These are phyloP conservation scores for Pseudomonodictys pantanalensis DNA, from an alignment of 495 filamentous ascomycete genomes.

Conservation along the genomic window DNA sequence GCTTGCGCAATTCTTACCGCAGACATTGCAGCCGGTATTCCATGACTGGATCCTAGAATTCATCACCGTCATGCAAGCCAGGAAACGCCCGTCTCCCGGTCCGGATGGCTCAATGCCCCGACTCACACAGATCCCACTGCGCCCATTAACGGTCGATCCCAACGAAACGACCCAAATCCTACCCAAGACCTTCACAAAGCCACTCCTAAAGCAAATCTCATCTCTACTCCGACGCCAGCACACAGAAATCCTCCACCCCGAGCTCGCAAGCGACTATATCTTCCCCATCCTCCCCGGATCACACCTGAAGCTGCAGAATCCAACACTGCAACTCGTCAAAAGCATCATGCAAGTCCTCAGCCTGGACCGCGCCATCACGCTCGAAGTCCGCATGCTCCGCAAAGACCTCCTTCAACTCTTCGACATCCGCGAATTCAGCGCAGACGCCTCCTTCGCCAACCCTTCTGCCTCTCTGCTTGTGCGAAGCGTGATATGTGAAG, in stretches of 20 bases:
- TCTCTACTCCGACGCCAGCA: conserved; percentile 75
- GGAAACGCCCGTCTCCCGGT: conserved; percentile 63
- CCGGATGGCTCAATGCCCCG: conserved; percentile 58
- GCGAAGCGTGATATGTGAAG: conserved; percentile 73
- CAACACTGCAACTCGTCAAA: conserved; percentile 86
- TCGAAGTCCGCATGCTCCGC: conserved; percentile 80
- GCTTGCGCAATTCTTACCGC: conserved; percentile 80
- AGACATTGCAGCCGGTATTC: conserved; percentile 77
- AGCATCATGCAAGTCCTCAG: conserved; percentile 84
- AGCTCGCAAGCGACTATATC: conserved; percentile 78
- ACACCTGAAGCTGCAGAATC: conserved; percentile 65
- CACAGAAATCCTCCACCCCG: conserved; percentile 85
- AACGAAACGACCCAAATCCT: conserved; percentile 62
- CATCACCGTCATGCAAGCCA: conserved; percentile 85
- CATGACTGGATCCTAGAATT: conserved; percentile 92
- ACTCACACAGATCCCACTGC: conserved; percentile 71
- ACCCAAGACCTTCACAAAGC: conserved; percentile 75
- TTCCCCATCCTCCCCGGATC: conserved; percentile 86
- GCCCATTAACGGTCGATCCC: conserved; percentile 51
- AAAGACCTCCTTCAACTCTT: conserved; percentile 87
- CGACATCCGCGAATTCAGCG: conserved; percentile 89
- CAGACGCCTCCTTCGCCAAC: conserved; percentile 81
- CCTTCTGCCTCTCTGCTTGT: conserved; percentile 73
- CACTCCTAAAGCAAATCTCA: conserved; percentile 82
- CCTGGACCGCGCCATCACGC: conserved; percentile 79